Base-by-base conservation (phyloP, 148 eudicot genomes). In the Chenopodium album region DNA sequence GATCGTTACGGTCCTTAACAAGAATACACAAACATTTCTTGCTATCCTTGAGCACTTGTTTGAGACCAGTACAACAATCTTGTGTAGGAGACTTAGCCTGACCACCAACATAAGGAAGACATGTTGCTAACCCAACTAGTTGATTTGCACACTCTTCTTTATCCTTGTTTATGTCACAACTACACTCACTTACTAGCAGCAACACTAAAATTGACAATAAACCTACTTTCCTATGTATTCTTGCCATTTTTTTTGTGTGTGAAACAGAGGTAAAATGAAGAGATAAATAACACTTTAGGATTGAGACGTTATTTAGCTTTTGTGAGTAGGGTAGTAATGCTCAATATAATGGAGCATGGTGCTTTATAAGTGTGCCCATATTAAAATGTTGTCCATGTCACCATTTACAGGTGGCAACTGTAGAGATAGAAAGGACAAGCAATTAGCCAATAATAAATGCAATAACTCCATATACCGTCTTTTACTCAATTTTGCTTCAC, bases 1-100 rank as follows among this genome's bases (percentile, higher is more conserved):
- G 97, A 69, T 94, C 95, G 77, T 96, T 76, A 7, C 90, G 72
- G 73, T 96, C 93, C 90, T 88, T 94, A 13, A 96, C 75, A 50
- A 96, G 76, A 54, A 96, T 44, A 76, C 99, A 96, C 0, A 96
- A 67, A 80, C 99, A 96, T 68, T 88, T 85, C 84, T 84, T 87
- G 89, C 89, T 90, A 46, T 20, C 85, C 12, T 85, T 81, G 13
- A 94, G n/a, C 10, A 92, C 92, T 69, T 82, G 89, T 56, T 84
- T 88, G 16, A 92, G 80, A 14, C 89, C 93, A 9, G 82, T 76
- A 80, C 97, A 93, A 44, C 97, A 93, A 71, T 92, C 93, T 16
- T 23, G 56, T 0, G 97, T 87, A 0, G 97, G 97, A 34, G 88
- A 77, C 71, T 88, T 88, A 0, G 90, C 82, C 1, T 86, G 37